phyloP scores from a whole-genome alignment of 768 basidiomycete species.

The Lyophyllum atratum region DNA sequence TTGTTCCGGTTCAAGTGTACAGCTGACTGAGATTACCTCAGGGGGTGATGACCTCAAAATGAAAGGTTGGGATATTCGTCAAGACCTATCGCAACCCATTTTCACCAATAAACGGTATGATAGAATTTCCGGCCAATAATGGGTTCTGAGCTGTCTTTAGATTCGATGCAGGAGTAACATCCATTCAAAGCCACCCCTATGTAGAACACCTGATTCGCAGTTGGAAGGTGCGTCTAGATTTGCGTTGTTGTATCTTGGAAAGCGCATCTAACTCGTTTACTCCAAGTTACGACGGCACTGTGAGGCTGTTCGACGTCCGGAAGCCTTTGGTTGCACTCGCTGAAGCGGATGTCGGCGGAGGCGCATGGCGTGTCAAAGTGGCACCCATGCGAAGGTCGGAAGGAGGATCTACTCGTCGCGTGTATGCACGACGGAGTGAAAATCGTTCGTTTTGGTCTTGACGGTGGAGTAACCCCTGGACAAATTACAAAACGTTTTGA shows the following conservation, averaged over 20 bases:
- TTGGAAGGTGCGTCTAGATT: slow-evolving; percentile 70
- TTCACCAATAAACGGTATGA: slow-evolving; percentile 74
- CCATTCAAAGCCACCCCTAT: slow-evolving; percentile 83
- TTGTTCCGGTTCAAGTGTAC: not conserved
- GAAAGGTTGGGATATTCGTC: slow-evolving; percentile 89
- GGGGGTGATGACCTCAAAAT: slow-evolving; percentile 92
- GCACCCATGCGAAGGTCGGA: slow-evolving; percentile 76
- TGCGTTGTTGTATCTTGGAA: too few relatives aligned
- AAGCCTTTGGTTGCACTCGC: slow-evolving; percentile 59
- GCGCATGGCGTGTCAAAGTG: slow-evolving; percentile 96
- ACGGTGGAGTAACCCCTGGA: slow-evolving; percentile 16
- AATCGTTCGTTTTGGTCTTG: slow-evolving; percentile 61
- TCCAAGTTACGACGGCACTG: slow-evolving; percentile 77
- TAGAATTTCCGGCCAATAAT: not conserved
- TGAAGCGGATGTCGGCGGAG: slow-evolving; percentile 78
- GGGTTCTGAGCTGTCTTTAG: slow-evolving; percentile 37
- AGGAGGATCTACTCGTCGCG: slow-evolving; percentile 81
- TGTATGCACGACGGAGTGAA: slow-evolving; percentile 99
- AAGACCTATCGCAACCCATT: slow-evolving; percentile 56
- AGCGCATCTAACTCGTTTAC: not conserved
- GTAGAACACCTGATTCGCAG: slow-evolving; percentile 81
- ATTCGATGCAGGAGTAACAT: slow-evolving; percentile 91
- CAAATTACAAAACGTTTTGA: slow-evolving; percentile 58
- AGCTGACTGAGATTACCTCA: slow-evolving; percentile 26
- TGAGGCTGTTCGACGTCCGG: slow-evolving; percentile 83